Conservation (phyloP, 2,329 filamentous ascomycete species). For the Ascocoryne sarcoides region DNA sequence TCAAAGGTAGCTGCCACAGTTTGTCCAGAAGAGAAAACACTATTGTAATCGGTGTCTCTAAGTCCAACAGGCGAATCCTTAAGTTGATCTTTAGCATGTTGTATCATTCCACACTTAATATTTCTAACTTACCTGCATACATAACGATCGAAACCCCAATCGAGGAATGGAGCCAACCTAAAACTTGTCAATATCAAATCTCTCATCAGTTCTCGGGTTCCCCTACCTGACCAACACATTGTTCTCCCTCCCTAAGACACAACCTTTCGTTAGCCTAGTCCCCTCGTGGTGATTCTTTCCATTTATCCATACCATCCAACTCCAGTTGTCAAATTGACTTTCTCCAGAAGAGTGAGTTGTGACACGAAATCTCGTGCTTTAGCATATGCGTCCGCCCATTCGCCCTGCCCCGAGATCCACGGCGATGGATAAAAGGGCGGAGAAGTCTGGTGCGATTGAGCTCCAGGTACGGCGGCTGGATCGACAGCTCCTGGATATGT, state of each 20-base stretch:
- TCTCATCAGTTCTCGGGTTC: not conserved
- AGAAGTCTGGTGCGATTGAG: slow-evolving; percentile 3
- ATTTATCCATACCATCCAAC: no score
- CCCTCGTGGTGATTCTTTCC: no score
- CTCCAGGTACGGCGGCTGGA: not conserved
- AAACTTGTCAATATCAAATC: slow-evolving; percentile 1
- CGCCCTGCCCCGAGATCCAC: slow-evolving; percentile 22
- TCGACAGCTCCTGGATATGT: no score
- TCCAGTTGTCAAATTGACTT: slow-evolving; percentile 91
- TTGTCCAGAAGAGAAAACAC: slow-evolving; percentile 62
- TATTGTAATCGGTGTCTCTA: slow-evolving; percentile 53
- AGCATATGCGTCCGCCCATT: slow-evolving; percentile 62
- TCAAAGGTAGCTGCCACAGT: slow-evolving; percentile 65
- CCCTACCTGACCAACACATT: slow-evolving; percentile 26
- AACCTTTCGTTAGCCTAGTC: no score
- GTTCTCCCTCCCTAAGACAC: slow-evolving; percentile 14
- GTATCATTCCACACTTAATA: no score
- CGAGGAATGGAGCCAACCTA: slow-evolving; percentile 25
- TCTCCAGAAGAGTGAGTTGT: slow-evolving; percentile 70
- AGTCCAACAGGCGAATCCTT: slow-evolving; percentile 27
- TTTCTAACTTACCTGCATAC: slow-evolving; percentile 27
- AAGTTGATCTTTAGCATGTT: no score
- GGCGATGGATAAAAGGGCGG: slow-evolving; percentile 25
- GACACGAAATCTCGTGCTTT: slow-evolving; percentile 62
- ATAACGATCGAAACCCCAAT: slow-evolving; percentile 27